phyloP scores from a whole-genome alignment of 2,329 filamentous ascomycete genomes.

The Scedosporium dehoogii region DNA sequence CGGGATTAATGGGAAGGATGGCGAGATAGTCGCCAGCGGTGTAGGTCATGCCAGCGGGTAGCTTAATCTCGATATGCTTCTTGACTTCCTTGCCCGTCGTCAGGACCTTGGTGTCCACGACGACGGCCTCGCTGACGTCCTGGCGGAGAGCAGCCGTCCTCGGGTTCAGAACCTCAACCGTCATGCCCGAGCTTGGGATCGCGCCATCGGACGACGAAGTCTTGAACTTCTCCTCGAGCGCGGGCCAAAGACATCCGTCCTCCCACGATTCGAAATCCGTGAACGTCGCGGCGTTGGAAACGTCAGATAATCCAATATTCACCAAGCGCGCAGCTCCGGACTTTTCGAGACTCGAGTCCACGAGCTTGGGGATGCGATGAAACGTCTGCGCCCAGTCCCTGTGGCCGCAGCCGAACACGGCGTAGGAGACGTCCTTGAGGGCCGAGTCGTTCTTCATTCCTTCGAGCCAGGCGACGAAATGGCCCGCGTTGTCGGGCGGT shows the following conservation, averaged over 20 bases:
- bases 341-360: slow-evolving; percentile 42
- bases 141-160: slow-evolving; percentile 50
- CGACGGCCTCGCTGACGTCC: slow-evolving; percentile 51
- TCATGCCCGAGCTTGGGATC: slow-evolving; percentile 16
- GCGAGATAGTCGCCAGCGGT: slow-evolving; percentile 68
- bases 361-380: slow-evolving; percentile 54
- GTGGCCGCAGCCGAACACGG: slow-evolving; percentile 57
- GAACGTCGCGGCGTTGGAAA: slow-evolving; percentile 55
- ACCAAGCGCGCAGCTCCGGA: slow-evolving; percentile 23
- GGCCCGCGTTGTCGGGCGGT: slow-evolving; percentile 60
- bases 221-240: slow-evolving; percentile 39
- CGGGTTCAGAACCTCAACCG: slow-evolving; percentile 40
- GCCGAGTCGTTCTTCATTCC: slow-evolving; percentile 34
- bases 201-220: slow-evolving; percentile 24
- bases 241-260: slow-evolving; percentile 42
- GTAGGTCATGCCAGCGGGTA: slow-evolving; percentile 58
- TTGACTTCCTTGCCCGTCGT: slow-evolving; percentile 45
- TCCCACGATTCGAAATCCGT: slow-evolving; percentile 59
- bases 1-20: slow-evolving; percentile 61
- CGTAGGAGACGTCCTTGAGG: slow-evolving; percentile 49
- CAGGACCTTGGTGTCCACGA: slow-evolving; percentile 42
- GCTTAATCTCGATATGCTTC: slow-evolving; percentile 55
- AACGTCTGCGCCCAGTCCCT: slow-evolving; percentile 52
- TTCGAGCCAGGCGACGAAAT: slow-evolving; percentile 60
- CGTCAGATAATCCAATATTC: slow-evolving; percentile 48